phyloP scores from a whole-genome alignment of 495 filamentous ascomycete species.

The Neurospora pannonica region DNA sequence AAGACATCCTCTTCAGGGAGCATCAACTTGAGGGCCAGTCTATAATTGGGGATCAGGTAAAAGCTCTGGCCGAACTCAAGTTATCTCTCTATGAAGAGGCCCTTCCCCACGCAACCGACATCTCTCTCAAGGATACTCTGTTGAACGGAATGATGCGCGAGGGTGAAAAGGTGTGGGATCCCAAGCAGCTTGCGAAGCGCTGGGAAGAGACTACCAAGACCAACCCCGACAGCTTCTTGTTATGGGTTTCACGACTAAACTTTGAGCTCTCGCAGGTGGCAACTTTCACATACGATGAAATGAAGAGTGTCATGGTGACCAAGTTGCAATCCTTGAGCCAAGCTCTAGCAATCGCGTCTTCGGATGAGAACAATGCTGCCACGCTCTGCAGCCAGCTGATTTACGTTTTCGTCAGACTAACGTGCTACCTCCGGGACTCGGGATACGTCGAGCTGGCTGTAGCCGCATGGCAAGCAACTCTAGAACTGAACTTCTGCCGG shows the following conservation, averaged over 20 bases:
- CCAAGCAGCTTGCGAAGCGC: constrained; percentile 45
- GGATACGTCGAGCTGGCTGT: constrained; percentile 72
- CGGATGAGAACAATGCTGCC: constrained; percentile 1
- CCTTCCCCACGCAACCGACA: constrained; percentile 40
- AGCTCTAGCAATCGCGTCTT: constrained; percentile 19
- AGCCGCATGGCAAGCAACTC: constrained; percentile 71
- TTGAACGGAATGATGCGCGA: constrained; percentile 61
- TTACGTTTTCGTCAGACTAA: constrained; percentile 66
- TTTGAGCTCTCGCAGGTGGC: constrained; percentile 62
- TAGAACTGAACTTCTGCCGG: constrained; percentile 63
- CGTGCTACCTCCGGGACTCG: constrained; percentile 64
- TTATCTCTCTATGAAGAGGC: constrained; percentile 76
- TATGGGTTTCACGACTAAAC: constrained; percentile 71
- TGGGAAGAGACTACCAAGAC: constrained; percentile 55
- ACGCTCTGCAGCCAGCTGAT: constrained; percentile 41
- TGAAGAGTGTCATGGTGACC: constrained; percentile 45
- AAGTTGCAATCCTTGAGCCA: constrained; percentile 43
- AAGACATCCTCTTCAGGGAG: constrained; percentile 51
- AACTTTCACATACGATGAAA: constrained; percentile 58
- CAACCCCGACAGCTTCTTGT: constrained; percentile 45
- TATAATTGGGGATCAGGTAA: constrained; percentile 18
- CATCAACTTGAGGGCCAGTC: constrained; percentile 6
- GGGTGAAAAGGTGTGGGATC: constrained; percentile 63
- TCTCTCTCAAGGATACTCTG: constrained; percentile 44
- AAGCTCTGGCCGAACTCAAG: constrained; percentile 65